Conservation (phyloP, 2,329 filamentous ascomycete genomes). For the Colletotrichum spinosum region DNA sequence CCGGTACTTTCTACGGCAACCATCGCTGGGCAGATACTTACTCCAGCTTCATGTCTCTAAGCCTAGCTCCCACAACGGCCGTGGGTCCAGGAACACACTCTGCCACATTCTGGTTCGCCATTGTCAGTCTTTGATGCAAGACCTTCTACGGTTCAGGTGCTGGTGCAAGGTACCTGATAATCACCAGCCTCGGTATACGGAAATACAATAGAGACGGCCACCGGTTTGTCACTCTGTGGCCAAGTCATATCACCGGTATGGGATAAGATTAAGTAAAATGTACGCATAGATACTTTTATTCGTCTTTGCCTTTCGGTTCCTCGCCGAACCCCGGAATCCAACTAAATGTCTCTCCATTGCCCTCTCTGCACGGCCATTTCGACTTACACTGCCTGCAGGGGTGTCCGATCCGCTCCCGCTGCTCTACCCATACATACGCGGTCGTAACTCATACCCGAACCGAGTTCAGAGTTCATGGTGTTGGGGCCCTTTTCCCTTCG, state of each 20-base stretch:
- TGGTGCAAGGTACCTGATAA: no score
- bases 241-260: neutral
- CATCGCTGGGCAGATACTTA: no score
- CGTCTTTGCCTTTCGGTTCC: neutral
- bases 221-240: no score
- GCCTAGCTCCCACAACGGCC: no score
- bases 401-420: neutral
- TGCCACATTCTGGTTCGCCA: no score
- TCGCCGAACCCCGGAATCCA: slow-evolving; percentile 2
- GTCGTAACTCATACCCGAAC: neutral
- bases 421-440: neutral
- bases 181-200: no score
- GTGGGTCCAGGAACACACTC: no score
- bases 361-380: neutral
- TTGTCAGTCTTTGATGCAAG: no score
- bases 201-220: no score
- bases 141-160: no score
- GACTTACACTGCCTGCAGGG: slow-evolving; percentile 14
- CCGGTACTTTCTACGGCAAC: no score
- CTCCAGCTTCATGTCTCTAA: no score
- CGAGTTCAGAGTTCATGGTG: slow-evolving; percentile 19
- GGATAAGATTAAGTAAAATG: slow-evolving; percentile 14
- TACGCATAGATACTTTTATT: slow-evolving; percentile 10
- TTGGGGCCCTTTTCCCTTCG: slow-evolving; percentile 2
- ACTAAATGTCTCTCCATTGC: slow-evolving; percentile 27